phyloP scores from a whole-genome alignment of 2,329 filamentous ascomycete species.

The Coniella lustricola region DNA sequence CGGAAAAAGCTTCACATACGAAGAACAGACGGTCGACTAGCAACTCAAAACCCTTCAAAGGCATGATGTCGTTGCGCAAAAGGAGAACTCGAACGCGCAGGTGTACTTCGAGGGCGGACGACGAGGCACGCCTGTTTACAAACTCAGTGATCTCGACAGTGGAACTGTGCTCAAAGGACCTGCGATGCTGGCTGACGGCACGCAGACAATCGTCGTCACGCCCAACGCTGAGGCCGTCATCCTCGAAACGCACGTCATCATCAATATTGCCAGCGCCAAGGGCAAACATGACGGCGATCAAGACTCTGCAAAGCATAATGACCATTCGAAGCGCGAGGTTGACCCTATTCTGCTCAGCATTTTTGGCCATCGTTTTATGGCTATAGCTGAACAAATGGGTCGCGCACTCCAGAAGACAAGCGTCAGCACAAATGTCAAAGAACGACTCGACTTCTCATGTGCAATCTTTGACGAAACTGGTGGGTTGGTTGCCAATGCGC shows the following conservation, averaged over 20 bases:
- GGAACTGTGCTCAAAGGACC: slow-evolving; percentile 72
- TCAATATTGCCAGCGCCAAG: slow-evolving; percentile 63
- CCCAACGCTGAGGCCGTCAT: slow-evolving; percentile 70
- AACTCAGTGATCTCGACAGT: slow-evolving; percentile 64
- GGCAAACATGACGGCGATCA: slow-evolving; percentile 27
- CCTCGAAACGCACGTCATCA: slow-evolving; percentile 80
- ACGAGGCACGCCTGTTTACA: slow-evolving; percentile 73
- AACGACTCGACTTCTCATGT: slow-evolving; percentile 76
- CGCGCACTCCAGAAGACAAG: slow-evolving; percentile 71
- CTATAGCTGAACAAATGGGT: slow-evolving; percentile 80
- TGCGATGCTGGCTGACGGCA: slow-evolving; percentile 79
- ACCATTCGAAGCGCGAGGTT: slow-evolving; percentile 39
- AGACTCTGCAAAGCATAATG: slow-evolving; percentile 17
- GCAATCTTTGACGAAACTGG: slow-evolving; percentile 72
- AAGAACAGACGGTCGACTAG: slow-evolving; percentile 76
- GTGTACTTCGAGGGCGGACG: slow-evolving; percentile 85
- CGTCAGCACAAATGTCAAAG: slow-evolving; percentile 74
- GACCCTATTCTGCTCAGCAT: slow-evolving; percentile 74
- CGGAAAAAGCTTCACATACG: slow-evolving; percentile 75
- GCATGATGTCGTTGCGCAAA: slow-evolving; percentile 48
- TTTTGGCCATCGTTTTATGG: slow-evolving; percentile 79
- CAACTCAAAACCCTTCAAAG: slow-evolving; percentile 66
- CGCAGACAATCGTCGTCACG: slow-evolving; percentile 86
- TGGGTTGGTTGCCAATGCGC: slow-evolving; percentile 71
- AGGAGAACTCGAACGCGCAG: slow-evolving; percentile 57